Evolutionary conservation across 2,329 filamentous ascomycete species (phyloP), one percentile per base, ranked within the genome.

Genomic region (Oidium heveae): DNA sequence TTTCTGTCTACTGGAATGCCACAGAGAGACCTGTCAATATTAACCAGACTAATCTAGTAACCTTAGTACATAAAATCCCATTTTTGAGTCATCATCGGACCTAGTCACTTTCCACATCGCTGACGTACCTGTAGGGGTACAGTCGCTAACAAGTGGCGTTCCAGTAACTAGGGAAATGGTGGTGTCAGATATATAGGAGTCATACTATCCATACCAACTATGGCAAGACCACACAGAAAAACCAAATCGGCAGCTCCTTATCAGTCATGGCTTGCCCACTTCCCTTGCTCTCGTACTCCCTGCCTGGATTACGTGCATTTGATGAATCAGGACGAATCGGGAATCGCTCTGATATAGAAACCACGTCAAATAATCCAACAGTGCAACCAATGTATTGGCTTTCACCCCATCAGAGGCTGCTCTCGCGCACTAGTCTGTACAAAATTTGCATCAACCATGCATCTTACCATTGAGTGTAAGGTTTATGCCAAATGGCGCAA

Each of bases 1-100:
- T 44, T 16, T 34, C 22, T 16, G 20, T 10, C 28, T 24, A 10
- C 28, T 34, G 46, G 24, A 15, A 34, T 68, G 12, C 10, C 20
- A 49, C 49, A 10, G 32, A 52, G 20, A 52, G 22, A 24, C 22
- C 22, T 4, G 22, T 24, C 2, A 24, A n/a, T n/a, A n/a, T n/a
- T n/a, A n/a, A n/a, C n/a, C n/a, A n/a, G 24, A 28, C 24, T 28
- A 28, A 28, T 28, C 24, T 28, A 28, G 24, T 3, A 28, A 3
- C 24, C 6, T 28, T 3, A 28, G 3, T 28, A 6, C 24, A 28
- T 6, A 28, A 28, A 28, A 28, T 28, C 3, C 24, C 6, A 28
- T 3, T 28, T 6, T 28, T 28, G 24, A 28, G 24, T 6, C 24
- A 28, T 28, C 24, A 28, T 28, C 6, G 24, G 24, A 28, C 24